These are phyloP conservation scores for Eimeria mitis DNA, from an alignment of 169 alveolate species.

Conservation along the genomic window DNA sequence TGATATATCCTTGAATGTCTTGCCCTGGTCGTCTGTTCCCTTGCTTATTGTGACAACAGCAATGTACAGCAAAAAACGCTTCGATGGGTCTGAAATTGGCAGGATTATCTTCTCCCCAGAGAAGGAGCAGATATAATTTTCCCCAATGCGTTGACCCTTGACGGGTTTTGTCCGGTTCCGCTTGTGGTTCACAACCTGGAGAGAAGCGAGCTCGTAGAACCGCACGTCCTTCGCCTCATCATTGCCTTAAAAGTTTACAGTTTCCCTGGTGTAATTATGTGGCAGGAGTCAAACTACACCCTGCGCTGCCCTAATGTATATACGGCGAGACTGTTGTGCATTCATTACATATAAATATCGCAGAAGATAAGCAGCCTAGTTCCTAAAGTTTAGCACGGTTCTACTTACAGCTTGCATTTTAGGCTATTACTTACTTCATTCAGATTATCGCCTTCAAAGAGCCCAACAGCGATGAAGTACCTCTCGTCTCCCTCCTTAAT, in stretches of 20 bases:
- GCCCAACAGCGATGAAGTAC: conserved; percentile 73
- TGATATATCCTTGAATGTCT: conserved; percentile 48
- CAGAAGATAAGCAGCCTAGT: not conserved
- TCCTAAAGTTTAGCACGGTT: not conserved
- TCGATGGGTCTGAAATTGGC: conserved; percentile 65
- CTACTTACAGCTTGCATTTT: not conserved
- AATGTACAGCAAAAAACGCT: conserved; percentile 53
- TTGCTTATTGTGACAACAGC: conserved; percentile 37
- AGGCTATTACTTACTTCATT: conserved; percentile 21
- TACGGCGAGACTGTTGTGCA: not conserved
- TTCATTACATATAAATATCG: not conserved
- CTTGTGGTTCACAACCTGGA: conserved; percentile 65
- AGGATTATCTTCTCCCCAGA: conserved; percentile 32
- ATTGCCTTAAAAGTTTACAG: not conserved
- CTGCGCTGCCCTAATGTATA: not conserved
- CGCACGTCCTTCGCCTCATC: not conserved
- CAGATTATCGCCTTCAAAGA: conserved; percentile 77
- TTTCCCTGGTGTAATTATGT: not conserved
- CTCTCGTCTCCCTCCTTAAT: conserved; percentile 47
- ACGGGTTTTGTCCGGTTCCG: conserved; percentile 56
- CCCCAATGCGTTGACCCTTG: conserved; percentile 39
- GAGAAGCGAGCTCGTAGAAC: not conserved
- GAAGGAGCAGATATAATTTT: conserved; percentile 15
- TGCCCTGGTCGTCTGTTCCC: conserved; percentile 58
- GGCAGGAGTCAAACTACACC: not conserved